Evolutionary conservation across 192 early-diverging fungal species (phyloP).

Genomic region (Lobosporangium transversale): DNA sequence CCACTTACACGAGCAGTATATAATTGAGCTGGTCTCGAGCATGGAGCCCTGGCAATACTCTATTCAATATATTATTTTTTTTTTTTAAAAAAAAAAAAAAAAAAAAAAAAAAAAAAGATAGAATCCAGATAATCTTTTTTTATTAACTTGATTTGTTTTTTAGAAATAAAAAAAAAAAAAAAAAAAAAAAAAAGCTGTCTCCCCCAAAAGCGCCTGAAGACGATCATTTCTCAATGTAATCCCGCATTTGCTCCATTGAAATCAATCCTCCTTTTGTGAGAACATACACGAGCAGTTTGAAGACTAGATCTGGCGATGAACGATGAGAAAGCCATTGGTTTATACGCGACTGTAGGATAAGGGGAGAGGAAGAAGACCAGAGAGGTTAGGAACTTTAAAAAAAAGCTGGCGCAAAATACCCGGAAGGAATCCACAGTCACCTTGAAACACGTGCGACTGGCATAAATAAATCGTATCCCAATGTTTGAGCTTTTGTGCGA

Average conservation of each 20-base stretch:
- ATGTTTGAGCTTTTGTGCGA: too few relatives aligned
- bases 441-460: too few relatives aligned
- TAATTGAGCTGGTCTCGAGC: constrained; percentile 14
- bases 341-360: not conserved
- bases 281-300: constrained; percentile 38
- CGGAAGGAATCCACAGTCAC: too few relatives aligned
- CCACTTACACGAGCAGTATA: constrained; percentile 32
- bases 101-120: too few relatives aligned
- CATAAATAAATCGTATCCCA: too few relatives aligned
- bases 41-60: constrained; percentile 9
- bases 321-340: constrained; percentile 19
- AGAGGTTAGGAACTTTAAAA: too few relatives aligned
- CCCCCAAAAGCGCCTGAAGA: too few relatives aligned
- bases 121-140: not conserved
- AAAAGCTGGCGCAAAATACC: too few relatives aligned
- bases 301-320: constrained; percentile 28
- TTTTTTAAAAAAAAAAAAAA: not conserved
- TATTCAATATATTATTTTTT: constrained; percentile 1
- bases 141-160: not conserved
- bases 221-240: too few relatives aligned
- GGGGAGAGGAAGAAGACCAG: not conserved
- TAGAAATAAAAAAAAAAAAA: not conserved
- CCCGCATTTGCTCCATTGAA: too few relatives aligned
- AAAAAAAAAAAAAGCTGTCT: too few relatives aligned
- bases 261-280: too few relatives aligned